These are phyloP conservation scores for Mycena indigotica DNA, from an alignment of 768 basidiomycete genomes.

Conservation along the genomic window DNA sequence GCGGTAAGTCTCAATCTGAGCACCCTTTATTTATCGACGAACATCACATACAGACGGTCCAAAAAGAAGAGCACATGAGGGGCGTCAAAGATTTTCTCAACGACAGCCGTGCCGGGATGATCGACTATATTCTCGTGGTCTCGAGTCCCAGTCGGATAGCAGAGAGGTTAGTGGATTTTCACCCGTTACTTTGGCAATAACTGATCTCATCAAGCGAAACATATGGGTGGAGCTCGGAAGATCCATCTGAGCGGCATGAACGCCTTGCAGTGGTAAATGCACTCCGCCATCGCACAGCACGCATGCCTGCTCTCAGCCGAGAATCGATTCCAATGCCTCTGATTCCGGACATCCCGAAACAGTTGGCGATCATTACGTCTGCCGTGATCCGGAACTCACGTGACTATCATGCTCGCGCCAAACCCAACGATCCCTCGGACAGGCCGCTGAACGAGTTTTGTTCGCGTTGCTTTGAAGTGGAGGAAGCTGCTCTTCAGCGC, in stretches of 20 bases:
- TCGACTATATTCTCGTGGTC: slow-evolving; percentile 76
- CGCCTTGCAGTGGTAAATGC: slow-evolving; percentile 55
- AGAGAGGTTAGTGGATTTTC: slow-evolving; percentile 8
- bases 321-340: slow-evolving; percentile 78
- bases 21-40: background rate
- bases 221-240: slow-evolving; percentile 28
- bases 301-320: slow-evolving; percentile 58
- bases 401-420: slow-evolving; percentile 39
- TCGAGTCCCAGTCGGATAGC: slow-evolving; percentile 51
- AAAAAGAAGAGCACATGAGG: slow-evolving; percentile 83
- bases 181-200: background rate
- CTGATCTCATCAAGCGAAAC: slow-evolving; percentile 26
- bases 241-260: slow-evolving; percentile 47
- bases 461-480: slow-evolving; percentile 65
- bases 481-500: slow-evolving; percentile 65
- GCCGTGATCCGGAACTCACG: slow-evolving; percentile 70
- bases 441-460: slow-evolving; percentile 56
- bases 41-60: slow-evolving; percentile 45
- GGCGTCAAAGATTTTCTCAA: slow-evolving; percentile 74
- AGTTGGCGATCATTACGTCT: slow-evolving; percentile 75
- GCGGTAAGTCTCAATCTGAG: slow-evolving; percentile 44
- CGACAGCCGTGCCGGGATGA: slow-evolving; percentile 66
- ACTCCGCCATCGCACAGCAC: slow-evolving; percentile 57
- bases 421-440: slow-evolving; percentile 39
- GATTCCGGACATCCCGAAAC: slow-evolving; percentile 74